Percentiles rank a stretch among this genome's conserved stretches.
These are phyloP conservation scores for Aschersonia sp. DNA, from an alignment of 2,329 filamentous ascomycete genomes.

Conservation along the genomic window DNA sequence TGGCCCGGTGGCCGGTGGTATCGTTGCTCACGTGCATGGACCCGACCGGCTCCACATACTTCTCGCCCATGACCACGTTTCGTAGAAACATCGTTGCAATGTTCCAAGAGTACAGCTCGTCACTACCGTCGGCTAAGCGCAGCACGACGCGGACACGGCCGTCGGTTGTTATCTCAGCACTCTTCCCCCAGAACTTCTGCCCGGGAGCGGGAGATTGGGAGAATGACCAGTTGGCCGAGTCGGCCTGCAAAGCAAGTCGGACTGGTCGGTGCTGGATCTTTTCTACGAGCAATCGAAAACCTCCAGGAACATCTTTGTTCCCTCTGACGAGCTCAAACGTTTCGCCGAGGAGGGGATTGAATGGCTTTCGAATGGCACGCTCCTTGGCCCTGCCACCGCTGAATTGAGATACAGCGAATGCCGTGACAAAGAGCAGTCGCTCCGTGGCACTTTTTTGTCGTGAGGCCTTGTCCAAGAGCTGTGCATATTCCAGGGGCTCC, in stretches of 20 bases:
- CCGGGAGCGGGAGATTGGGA: conserved; percentile 75
- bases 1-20: conserved; percentile 64
- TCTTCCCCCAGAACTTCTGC: conserved; percentile 99
- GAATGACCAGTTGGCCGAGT: conserved; percentile 73
- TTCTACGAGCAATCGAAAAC: conserved; percentile 84
- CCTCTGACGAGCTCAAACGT: conserved; percentile 86
- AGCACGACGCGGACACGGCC: conserved; percentile 70
- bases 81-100: conserved; percentile 80
- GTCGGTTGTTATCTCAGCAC: conserved; percentile 83
- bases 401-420: conserved; percentile 81
- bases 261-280: conserved; percentile 92
- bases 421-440: conserved; percentile 69
- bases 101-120: conserved; percentile 80
- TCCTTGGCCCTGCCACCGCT: conserved; percentile 75
- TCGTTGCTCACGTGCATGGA: conserved; percentile 80
- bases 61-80: conserved; percentile 95
- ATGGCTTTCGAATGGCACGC: conserved; percentile 85
- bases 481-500: conserved; percentile 82
- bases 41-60: conserved; percentile 91
- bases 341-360: conserved; percentile 92
- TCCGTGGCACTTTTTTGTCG: conserved; percentile 45
- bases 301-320: conserved; percentile 54
- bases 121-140: conserved; percentile 46
- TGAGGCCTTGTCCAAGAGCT: conserved; percentile 64
- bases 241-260: conserved; percentile 83